A percentile compares a stretch with the other conserved stretches of the same genome.
These are phyloP conservation scores for Botrytis fragariae DNA, from an alignment of 2,329 filamentous ascomycete species.

Conservation along the genomic window DNA sequence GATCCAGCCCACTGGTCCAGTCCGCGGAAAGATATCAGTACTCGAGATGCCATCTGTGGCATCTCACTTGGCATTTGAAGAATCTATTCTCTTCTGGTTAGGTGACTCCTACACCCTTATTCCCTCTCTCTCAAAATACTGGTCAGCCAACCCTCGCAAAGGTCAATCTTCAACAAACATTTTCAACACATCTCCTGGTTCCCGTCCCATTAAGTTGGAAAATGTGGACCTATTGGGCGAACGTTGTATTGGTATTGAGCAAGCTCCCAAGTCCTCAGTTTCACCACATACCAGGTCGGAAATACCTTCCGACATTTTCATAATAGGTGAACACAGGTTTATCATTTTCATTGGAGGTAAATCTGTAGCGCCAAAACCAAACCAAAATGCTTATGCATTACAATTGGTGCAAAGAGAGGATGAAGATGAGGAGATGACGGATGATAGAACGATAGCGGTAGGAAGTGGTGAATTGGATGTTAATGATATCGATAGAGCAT, in stretches of 20 bases:
- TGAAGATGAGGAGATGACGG: constrained; percentile 23
- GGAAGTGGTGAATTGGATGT: constrained; percentile 51
- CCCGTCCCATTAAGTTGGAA: constrained; percentile 35
- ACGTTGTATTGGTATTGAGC: constrained; percentile 35
- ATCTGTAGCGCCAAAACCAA: not conserved
- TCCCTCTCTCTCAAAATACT: constrained; percentile 37
- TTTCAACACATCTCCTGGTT: constrained; percentile 30
- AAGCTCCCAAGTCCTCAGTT: constrained; percentile 27
- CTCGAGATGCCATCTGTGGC: constrained; percentile 31
- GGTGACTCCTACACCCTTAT: constrained; percentile 37
- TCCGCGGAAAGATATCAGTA: constrained; percentile 36
- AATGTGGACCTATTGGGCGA: constrained; percentile 38
- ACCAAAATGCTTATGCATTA: constrained; percentile 23
- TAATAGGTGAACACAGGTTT: constrained; percentile 38
- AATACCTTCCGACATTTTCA: constrained; percentile 34
- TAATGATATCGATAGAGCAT: constrained; percentile 61
- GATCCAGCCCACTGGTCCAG: constrained; percentile 18
- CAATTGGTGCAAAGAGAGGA: constrained; percentile 30
- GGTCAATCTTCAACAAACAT: constrained; percentile 27
- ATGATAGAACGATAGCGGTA: not conserved
- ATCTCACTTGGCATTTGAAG: constrained; percentile 34
- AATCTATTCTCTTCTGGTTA: constrained; percentile 38
- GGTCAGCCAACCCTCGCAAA: constrained; percentile 33
- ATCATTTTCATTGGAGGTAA: constrained; percentile 31
- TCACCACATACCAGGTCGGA: constrained; percentile 12